Conservation (phyloP, 2,329 filamentous ascomycete species). For the Monosporascus sp. region DNA sequence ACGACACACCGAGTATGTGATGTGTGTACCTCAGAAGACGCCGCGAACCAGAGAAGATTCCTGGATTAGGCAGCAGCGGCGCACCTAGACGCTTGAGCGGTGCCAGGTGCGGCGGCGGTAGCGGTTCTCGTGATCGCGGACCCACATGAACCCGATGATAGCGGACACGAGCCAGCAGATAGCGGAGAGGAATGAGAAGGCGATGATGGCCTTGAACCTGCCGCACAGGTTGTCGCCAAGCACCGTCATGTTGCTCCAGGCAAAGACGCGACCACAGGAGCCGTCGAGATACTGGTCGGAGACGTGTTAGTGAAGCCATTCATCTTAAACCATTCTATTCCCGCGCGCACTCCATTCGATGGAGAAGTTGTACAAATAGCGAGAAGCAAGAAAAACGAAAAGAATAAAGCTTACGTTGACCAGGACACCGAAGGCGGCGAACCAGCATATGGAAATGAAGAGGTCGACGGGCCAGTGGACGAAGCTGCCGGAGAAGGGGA, state of each 20-base stretch:
- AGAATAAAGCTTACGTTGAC: slow-evolving; percentile 47
- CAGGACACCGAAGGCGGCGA: slow-evolving; percentile 62
- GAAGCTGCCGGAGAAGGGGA: slow-evolving; percentile 65
- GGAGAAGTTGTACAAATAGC: too few relatives aligned
- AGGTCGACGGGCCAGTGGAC: slow-evolving; percentile 68
- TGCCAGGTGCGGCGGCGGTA: slow-evolving; percentile 26
- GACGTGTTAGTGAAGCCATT: slow-evolving; percentile 1
- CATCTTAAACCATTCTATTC: not conserved
- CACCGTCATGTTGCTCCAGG: slow-evolving; percentile 53
- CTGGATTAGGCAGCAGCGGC: not conserved
- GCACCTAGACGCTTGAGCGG: slow-evolving; percentile 22
- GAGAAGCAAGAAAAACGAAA: not conserved
- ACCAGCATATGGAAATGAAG: slow-evolving; percentile 65
- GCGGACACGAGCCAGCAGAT: slow-evolving; percentile 65
- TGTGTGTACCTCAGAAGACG: too few relatives aligned
- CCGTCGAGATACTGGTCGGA: slow-evolving; percentile 35
- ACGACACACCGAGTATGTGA: too few relatives aligned
- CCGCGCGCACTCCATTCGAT: too few relatives aligned
- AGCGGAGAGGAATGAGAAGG: slow-evolving; percentile 67
- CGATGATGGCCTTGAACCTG: slow-evolving; percentile 66
- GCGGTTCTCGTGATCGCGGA: slow-evolving; percentile 35
- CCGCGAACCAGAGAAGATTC: too few relatives aligned
- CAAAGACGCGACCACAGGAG: slow-evolving; percentile 52
- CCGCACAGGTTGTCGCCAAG: slow-evolving; percentile 51
- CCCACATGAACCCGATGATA: slow-evolving; percentile 53